Evolutionary conservation across 2,329 filamentous ascomycete genomes (phyloP), one percentile per base, ranked within the genome.

Genomic region (Fusarium nurragi): DNA sequence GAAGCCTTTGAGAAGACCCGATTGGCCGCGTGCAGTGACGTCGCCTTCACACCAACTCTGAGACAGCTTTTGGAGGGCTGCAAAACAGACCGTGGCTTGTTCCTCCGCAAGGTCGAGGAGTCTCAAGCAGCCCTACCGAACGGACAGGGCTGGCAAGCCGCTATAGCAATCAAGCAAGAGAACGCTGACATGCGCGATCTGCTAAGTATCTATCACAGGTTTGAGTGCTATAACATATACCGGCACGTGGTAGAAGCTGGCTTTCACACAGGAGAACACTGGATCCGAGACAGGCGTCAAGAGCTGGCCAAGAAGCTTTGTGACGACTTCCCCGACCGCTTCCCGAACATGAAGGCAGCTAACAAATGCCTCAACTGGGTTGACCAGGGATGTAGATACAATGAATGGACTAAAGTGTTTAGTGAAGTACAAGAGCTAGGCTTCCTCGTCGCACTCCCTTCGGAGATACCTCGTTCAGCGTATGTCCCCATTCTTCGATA

Each of bases 291-390:
- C 30, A 50, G 23, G 22, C 53, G 53, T 21, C 37, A n/a, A 3
- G 53, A 55, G 28, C 37, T 55, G 16, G 30, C 53, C 13, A 28
- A 38, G 23, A 55, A 50, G 45, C 53, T 55, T 18, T 50, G 28
- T 38, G 53, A 55, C 6, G 53, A 55, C 19, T 55, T 55, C 18
- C 53, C 53, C 5, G 45, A 50, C 21, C 53, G 53, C 3, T 55
- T 55, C 14, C 45, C 50, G 12, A 25, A 21, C 18, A 0, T 19
- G 6, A 55, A 55, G 26, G 45, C 53, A 12, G 45, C 53, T 12
- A 55, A 55, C 44, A 55, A 55, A 19, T 55, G 38, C 18, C 45
- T 55, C 7, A 55, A 55, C 14, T 55, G 53, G 53, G 53, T 55
- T 16, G 53, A 50, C 16, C 53, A 55, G 14, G 53, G 53, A 11